These are phyloP conservation scores for Aspergillus jensenii DNA, from an alignment of 2,329 filamentous ascomycete species.

Conservation along the genomic window DNA sequence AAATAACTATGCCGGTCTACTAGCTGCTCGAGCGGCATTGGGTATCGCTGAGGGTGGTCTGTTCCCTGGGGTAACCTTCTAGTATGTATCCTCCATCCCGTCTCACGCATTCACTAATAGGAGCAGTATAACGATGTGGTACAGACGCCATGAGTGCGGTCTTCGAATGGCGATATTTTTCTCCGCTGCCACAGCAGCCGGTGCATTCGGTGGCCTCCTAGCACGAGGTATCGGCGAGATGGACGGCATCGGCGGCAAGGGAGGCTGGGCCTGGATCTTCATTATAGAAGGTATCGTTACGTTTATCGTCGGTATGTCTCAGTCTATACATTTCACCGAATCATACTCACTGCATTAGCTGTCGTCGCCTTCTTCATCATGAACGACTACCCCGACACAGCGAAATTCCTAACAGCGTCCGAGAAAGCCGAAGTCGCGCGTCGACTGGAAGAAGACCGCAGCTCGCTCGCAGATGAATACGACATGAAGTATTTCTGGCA, in stretches of 20 bases:
- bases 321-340: too few species aligned
- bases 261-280: constrained; percentile 13
- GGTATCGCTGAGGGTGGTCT: constrained; percentile 46
- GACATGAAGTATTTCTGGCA: constrained; percentile 7
- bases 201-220: constrained; percentile 15
- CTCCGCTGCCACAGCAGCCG: constrained; percentile 13
- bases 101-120: background rate
- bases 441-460: constrained; percentile 10
- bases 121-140: constrained; percentile 8
- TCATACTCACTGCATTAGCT: background rate
- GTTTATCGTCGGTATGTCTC: constrained; percentile 3
- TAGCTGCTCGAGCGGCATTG: constrained; percentile 50
- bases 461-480: constrained; percentile 12
- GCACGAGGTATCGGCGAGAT: constrained; percentile 12
- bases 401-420: constrained; percentile 9
- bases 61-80: constrained; percentile 14
- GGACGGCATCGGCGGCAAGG: background rate
- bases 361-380: constrained; percentile 12
- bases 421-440: constrained; percentile 7
- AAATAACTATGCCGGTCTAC: constrained; percentile 50
- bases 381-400: constrained; percentile 16
- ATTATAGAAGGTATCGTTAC: constrained; percentile 14
- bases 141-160: constrained; percentile 14
- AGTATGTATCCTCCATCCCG: background rate
- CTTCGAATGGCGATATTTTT: constrained; percentile 17